phyloP scores from a whole-genome alignment of 2,329 filamentous ascomycete species.

The Sclerotinia borealis region DNA sequence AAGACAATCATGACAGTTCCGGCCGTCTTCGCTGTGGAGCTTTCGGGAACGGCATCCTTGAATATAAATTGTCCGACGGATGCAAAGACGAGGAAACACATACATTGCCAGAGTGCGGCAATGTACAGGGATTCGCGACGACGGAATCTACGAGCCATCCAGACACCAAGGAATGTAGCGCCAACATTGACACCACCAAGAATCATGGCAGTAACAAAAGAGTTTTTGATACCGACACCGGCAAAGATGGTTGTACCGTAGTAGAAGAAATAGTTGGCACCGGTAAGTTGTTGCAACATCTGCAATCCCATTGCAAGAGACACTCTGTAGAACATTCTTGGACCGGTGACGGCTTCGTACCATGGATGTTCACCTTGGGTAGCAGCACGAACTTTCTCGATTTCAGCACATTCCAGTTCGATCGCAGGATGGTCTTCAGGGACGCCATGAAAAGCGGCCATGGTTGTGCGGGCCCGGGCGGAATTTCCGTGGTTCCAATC shows the following conservation, averaged over 20 bases:
- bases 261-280: constrained; percentile 57
- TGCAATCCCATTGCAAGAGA: constrained; percentile 58
- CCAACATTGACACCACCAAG: constrained; percentile 62
- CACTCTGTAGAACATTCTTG: constrained; percentile 58
- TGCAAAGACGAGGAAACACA: constrained; percentile 56
- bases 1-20: constrained; percentile 67
- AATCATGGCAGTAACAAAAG: constrained; percentile 63
- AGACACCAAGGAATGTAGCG: constrained; percentile 50
- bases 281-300: constrained; percentile 63
- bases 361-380: constrained; percentile 52
- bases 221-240: constrained; percentile 55
- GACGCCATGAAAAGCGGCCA: constrained; percentile 48
- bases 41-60: constrained; percentile 38
- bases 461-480: constrained; percentile 43
- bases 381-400: constrained; percentile 37
- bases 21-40: constrained; percentile 39
- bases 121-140: constrained; percentile 62
- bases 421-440: constrained; percentile 41
- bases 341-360: constrained; percentile 54
- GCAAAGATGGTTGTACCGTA: constrained; percentile 64
- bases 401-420: constrained; percentile 45
- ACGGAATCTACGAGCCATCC: constrained; percentile 61
- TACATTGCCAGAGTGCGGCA: constrained; percentile 64
- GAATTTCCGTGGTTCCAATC: constrained; percentile 43
- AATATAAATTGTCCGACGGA: constrained; percentile 47